phyloP scores from a whole-genome alignment of 352 stramenopile genomes.

The Plasmopara viticola region DNA sequence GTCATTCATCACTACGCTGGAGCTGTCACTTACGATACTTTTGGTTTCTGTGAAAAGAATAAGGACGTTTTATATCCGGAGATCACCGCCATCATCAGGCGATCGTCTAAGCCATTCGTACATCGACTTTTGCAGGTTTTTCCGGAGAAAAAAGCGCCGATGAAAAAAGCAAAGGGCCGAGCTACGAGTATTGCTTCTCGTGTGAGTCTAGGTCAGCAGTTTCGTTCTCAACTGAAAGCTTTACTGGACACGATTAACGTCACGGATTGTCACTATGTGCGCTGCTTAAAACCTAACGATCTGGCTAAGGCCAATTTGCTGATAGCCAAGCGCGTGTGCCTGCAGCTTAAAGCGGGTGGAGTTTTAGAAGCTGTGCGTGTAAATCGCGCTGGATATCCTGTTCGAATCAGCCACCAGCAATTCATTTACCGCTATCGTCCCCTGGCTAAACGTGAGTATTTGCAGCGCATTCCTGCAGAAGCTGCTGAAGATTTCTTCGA shows the following conservation, averaged over 20 bases:
- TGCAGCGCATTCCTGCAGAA: conserved; percentile 56
- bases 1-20: conserved; percentile 91
- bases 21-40: conserved; percentile 89
- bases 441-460: conserved; percentile 57
- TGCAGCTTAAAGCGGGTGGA: conserved; percentile 96
- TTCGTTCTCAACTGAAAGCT: conserved; percentile 87
- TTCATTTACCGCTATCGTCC: conserved; percentile 89
- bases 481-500: conserved; percentile 49
- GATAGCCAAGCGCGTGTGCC: conserved; percentile 88
- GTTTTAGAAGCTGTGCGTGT: conserved; percentile 99
- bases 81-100: conserved; percentile 70
- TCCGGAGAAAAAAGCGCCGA: conserved; percentile 15
- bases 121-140: conserved; percentile 44
- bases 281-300: conserved; percentile 99
- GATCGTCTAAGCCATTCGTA: conserved; percentile 65
- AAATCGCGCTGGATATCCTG: conserved; percentile 95
- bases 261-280: conserved; percentile 95
- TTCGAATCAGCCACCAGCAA: conserved; percentile 91
- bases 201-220: conserved; percentile 82
- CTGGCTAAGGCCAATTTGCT: conserved; percentile 81
- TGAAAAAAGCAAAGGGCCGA: conserved; percentile 28
- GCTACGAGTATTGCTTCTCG: conserved; percentile 33
- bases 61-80: conserved; percentile 88
- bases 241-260: conserved; percentile 92
- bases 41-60: conserved; percentile 96